These are phyloP conservation scores for Penicillium sp. DNA, from an alignment of 2,329 filamentous ascomycete genomes.

Conservation along the genomic window DNA sequence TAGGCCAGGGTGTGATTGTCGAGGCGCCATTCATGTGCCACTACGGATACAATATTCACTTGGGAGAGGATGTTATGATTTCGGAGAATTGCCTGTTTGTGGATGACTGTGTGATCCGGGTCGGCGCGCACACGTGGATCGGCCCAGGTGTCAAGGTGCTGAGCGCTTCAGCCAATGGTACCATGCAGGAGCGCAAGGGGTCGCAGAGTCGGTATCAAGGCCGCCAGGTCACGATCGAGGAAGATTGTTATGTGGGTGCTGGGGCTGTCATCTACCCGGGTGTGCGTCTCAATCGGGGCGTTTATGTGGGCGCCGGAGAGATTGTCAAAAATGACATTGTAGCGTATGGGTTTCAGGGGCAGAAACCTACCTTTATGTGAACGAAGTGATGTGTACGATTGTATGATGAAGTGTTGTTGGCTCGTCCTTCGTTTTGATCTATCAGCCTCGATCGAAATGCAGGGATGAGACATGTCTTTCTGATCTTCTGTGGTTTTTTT, in stretches of 20 bases:
- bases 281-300: conserved; percentile 43
- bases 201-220: conserved; percentile 72
- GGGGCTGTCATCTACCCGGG: conserved; percentile 59
- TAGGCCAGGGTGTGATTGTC: conserved; percentile 76
- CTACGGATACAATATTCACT: conserved; percentile 91
- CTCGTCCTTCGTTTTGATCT: not conserved
- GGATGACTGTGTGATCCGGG: conserved; percentile 79
- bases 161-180: conserved; percentile 70
- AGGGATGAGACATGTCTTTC: conserved; percentile 1
- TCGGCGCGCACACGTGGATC: conserved; percentile 69
- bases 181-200: conserved; percentile 72
- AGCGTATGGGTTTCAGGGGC: conserved; percentile 44
- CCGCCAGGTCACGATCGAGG: conserved; percentile 72
- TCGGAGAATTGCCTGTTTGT: conserved; percentile 81
- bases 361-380: conserved; percentile 46
- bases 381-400: conserved; percentile 5
- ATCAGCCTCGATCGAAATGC: not conserved
- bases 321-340: conserved; percentile 47
- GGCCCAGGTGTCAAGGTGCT: conserved; percentile 87
- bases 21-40: conserved; percentile 90
- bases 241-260: conserved; percentile 67
- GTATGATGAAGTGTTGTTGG: not conserved
- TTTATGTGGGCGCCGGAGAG: conserved; percentile 48
- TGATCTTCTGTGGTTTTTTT: not conserved
- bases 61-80: conserved; percentile 82